Base-by-base conservation (phyloP, 305 asterid genomes). In the Petunia hybrid region DNA sequence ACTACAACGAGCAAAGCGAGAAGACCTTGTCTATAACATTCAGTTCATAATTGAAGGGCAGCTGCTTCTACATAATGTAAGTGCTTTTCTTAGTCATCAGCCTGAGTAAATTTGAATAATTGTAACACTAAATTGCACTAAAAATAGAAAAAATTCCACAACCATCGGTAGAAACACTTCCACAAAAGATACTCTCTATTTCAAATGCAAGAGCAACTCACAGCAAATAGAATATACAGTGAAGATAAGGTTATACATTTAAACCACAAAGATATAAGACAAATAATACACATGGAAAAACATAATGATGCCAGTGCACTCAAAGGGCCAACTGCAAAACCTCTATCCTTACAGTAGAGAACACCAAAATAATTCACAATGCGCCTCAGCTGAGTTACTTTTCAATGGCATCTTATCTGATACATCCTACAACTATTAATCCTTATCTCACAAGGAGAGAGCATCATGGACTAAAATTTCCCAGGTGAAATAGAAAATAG, bases 131-230 rank as follows among this genome's bases (percentile, higher is more conserved):
- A 53, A 67, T 67, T 67, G 46, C 53, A 22, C 13, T 1, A 67
- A 46, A 46, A 41, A 53, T 13, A 67, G n/a, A 7, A 67, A 22
- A 16, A 67, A 42, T 67, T 67, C 55, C 75, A 67, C 74, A 41
- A 14, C 75, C 75, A 67, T 7, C 53, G 42, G 55, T 55, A 67
- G 38, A 67, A 46, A 70, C 60, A 70, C 22, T 70, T 43, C 41
- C 45, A 59, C 10, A 16, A 70, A 59, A 70, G 42, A 62, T 69
- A 45, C 31, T 22, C 1, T 45, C 60, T 9, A 45, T 70, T 45
- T 46, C 60, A 70, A 46, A 70, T 70, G 77, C 59, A 70, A 41
- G 1, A 70, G 41, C 42, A 46, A 68, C 2, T 42, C 38, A 43
- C 39, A 68, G 4, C 31, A 68, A 43, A 16, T 43, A 68, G 38